Conservation (phyloP, 331 rosid genomes). For the Pyracantha coccinea region DNA sequence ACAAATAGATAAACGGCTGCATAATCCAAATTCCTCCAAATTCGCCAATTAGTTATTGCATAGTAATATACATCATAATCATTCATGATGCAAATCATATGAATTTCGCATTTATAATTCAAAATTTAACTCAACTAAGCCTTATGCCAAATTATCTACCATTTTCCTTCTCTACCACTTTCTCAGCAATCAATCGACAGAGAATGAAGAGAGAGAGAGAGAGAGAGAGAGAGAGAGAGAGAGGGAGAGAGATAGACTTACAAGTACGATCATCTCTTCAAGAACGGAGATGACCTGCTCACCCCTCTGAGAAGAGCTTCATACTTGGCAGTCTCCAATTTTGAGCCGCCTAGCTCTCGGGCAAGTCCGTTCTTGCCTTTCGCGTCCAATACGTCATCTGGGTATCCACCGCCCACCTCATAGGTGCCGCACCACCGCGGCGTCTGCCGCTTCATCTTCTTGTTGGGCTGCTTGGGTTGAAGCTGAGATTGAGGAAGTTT, state of each 20-base stretch:
- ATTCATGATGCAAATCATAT: neutral
- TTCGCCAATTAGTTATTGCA: too few relatives aligned
- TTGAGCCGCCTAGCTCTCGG: constrained; percentile 14
- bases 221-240: neutral
- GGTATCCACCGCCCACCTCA: constrained; percentile 76
- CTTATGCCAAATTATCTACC: neutral
- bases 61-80: neutral
- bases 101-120: neutral
- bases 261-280: constrained; percentile 64
- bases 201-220: neutral
- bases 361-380: constrained; percentile 1
- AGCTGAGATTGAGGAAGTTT: too few relatives aligned
- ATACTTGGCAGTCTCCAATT: constrained; percentile 31
- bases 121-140: neutral
- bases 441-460: neutral
- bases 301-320: constrained; percentile 71
- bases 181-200: neutral
- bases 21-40: too few relatives aligned
- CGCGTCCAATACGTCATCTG: constrained; percentile 32
- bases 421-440: constrained; percentile 24
- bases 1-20: too few relatives aligned
- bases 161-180: neutral
- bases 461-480: neutral
- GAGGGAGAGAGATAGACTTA: constrained; percentile 12
- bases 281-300: constrained; percentile 83